Evolutionary conservation across 2,329 filamentous ascomycete genomes (phyloP), one percentile per base, ranked within the genome.

Genomic region (Rutstroemia sp.): DNA sequence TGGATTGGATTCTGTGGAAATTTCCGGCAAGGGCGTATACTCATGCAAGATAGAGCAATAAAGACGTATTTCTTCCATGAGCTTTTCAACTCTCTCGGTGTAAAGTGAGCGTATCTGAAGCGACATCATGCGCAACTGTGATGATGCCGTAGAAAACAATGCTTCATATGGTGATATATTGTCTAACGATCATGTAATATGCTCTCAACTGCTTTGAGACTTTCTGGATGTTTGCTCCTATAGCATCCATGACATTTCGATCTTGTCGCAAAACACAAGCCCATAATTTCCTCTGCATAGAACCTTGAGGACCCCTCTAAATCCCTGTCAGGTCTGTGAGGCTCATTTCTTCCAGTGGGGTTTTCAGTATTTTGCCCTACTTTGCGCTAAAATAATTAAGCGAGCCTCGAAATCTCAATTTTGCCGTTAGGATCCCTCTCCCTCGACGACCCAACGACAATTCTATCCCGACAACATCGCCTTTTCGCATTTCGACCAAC

Each of bases 21-120:
- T 61, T 56, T 57, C 60, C 59, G 61, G 58, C 62, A 63, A 56
- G 51, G 57, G 44, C 52, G 62, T 52, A 54, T 56, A 59, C 61
- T 54, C 59, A 64, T 64, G 63, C 62, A 61, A 63, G 57, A 65
- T 67, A 67, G 60, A 46, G 60, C 58, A 68, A 67, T 65, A 57
- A 54, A 67, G 64, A 67, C 67, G 64, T 67, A 56, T 65, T 67
- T 67, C 65, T 66, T 64, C 63, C 64, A 65, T 36, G 17, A 51
- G 12, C 12, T 12, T 6, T 5, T 21, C 4, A 25, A 10, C 10
- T n/a, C 5, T 17, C 19, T 19, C 39, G 0, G 2, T 19, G 5
- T 42, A 14, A 42, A 42, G 9, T 42, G 39, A 19, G 14, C 19
- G 39, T 42, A 8, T 17, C 9, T 17, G 6, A 40, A 10, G 3